Base-by-base conservation (phyloP, 2,329 filamentous ascomycete genomes). In the Fusarium tanahbumbuense region DNA sequence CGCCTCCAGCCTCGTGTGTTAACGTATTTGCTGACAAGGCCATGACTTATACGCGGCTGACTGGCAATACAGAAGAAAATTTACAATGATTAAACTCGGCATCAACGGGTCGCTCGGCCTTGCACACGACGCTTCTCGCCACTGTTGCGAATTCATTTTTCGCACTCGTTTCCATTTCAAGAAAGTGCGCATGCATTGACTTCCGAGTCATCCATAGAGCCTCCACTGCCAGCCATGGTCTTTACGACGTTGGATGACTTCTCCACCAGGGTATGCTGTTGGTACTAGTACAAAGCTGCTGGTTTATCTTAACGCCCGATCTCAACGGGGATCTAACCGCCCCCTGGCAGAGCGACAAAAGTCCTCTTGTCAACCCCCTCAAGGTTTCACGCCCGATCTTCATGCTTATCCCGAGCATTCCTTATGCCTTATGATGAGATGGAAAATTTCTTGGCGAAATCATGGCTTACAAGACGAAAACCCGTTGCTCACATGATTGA, bases 61-160 rank as follows among this genome's bases (percentile, higher is more conserved):
- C 48, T 49, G 60, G 23, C 30, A 56, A 54, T 30, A 53, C 30
- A 22, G 27, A 55, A 55, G 7, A 34, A 45, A 4, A 25, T 8
- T 7, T 3, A 42, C 3, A 16, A 16, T 40, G 18, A 40, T 53
- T 37, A 22, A 57, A 22, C 25, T 56, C 64, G 45, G 50, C 47
- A 37, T 48, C 53, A 71, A 57, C 23, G 37, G 59, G 54, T 50
- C 56, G 63, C 47, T 71, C 67, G 63, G 67, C 52, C 54, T 57
- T 47, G 67, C 55, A 49, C 45, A 54, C 55, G 58, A 68, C 67
- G 67, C 56, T 55, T 68, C 54, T 70, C 60, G 67, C 67, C 67
- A 71, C 67, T 40, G 22, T 40, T 47, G 50, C 40, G 28, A 50
- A 47, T 56, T 25, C 48, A 54, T 34, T 54, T 40, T 18, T 61